Conservation (phyloP, 2,329 filamentous ascomycete species). For the Fusarium sarcochroum region DNA sequence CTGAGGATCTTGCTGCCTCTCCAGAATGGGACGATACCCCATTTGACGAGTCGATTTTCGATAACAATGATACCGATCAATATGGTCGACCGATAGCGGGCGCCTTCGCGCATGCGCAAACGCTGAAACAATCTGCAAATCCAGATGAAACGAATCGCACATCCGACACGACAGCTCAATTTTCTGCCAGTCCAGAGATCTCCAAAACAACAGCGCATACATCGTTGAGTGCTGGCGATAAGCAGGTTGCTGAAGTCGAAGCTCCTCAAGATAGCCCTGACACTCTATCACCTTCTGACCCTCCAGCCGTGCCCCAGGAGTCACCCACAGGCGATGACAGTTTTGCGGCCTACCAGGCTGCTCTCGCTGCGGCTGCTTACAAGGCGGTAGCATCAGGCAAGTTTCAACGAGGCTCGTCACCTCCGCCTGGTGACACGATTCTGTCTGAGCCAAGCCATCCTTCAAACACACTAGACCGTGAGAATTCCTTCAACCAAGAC, state of each 20-base stretch:
- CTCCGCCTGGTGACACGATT: slow-evolving; percentile 50
- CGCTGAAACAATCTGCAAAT: slow-evolving; percentile 56
- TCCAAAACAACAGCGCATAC: slow-evolving; percentile 68
- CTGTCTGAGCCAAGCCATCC: slow-evolving; percentile 31
- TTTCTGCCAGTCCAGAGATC: slow-evolving; percentile 60
- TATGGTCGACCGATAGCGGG: slow-evolving; percentile 73
- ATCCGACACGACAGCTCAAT: slow-evolving; percentile 62
- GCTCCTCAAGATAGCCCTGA: slow-evolving; percentile 17
- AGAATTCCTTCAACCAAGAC: slow-evolving; percentile 50
- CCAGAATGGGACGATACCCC: slow-evolving; percentile 65
- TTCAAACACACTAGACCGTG: slow-evolving; percentile 24
- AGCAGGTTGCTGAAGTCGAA: slow-evolving; percentile 28
- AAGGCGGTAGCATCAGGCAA: slow-evolving; percentile 82
- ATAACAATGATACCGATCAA: slow-evolving; percentile 74
- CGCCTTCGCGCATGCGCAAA: slow-evolving; percentile 68
- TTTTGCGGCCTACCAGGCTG: slow-evolving; percentile 82
- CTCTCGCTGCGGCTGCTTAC: slow-evolving; percentile 84
- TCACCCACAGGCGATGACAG: slow-evolving; percentile 35
- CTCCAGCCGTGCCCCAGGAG: slow-evolving; percentile 17
- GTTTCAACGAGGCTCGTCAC: slow-evolving; percentile 73
- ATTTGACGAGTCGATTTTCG: slow-evolving; percentile 82
- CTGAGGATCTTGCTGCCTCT: slow-evolving; percentile 59
- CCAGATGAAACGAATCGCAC: slow-evolving; percentile 57
- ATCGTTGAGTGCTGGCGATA: slow-evolving; percentile 58
- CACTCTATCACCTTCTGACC: slow-evolving; percentile 21